Evolutionary conservation across 2,329 filamentous ascomycete genomes (phyloP), one percentile per base, ranked within the genome.

Genomic region (Botryosphaeria dothidea): DNA sequence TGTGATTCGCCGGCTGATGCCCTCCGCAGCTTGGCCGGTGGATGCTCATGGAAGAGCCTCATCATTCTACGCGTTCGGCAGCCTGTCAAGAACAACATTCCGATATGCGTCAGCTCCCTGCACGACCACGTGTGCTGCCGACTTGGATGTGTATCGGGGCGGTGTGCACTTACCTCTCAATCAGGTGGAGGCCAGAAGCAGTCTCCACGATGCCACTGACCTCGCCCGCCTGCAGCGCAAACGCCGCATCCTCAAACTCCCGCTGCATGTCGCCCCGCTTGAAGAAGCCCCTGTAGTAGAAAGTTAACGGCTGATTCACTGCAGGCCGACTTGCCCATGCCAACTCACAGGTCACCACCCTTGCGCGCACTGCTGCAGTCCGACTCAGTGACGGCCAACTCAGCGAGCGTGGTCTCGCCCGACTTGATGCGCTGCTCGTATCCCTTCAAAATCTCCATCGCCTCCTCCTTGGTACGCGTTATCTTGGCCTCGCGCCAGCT

Each of bases 351-450:
- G 77, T 99, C 95, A 65, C 95, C 95, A 70, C 89, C 88, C 85
- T 98, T 99, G 72, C 93, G 88, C 31, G 95, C 93, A 72, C 93
- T 97, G 79, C 92, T 96, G 82, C 94, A 98, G 81, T 99, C 95
- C 17, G 92, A 96, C 81, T 98, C 95, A 48, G 88, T 91, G 66
- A 88, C 86, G 13, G 95, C 95, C 69, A 99, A 85, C 69, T 97
- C 91, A 54, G 92, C 92, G 45, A 99, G 85, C 61, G 85, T 84
- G 54, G 83, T 81, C 69, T 87, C 81, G 67, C 92, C 90, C 65
- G 84, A 83, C 78, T 87, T 85, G 79, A 99, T 98, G 75, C 87
- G 87, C 69, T 84, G 75, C 78, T 97, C 90, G 78, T 97, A 88
- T 19, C 75, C 87, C 71, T 88, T 81, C 73, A 99, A 88, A 70